Conservation (phyloP, 495 filamentous ascomycete genomes). For the Wilcoxina mikolae region DNA sequence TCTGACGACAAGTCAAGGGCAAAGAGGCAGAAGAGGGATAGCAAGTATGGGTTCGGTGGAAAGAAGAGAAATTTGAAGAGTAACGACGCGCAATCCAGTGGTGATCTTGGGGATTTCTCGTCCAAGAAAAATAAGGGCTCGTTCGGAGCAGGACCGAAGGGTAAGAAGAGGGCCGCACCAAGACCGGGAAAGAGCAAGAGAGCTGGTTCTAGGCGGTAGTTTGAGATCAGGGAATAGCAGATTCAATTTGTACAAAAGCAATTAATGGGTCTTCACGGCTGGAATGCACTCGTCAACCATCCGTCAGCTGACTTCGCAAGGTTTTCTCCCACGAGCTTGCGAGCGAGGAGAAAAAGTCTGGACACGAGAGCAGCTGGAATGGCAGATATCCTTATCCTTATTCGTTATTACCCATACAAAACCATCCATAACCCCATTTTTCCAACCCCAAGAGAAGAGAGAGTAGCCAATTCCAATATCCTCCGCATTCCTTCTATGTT, state of each 20-base stretch:
- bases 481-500: constrained; percentile 2
- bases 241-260: constrained; percentile 9
- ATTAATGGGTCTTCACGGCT: neutral
- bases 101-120: constrained; percentile 65
- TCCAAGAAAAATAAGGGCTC: constrained; percentile 66
- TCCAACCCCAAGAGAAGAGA: neutral
- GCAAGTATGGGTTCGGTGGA: constrained; percentile 85
- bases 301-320: too few relatives aligned
- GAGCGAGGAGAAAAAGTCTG: too few relatives aligned
- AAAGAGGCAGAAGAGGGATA: constrained; percentile 85
- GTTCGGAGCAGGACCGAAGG: constrained; percentile 31
- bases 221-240: neutral
- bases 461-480: neutral
- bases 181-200: constrained; percentile 54
- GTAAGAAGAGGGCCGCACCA: constrained; percentile 19
- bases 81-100: constrained; percentile 62
- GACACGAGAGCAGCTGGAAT: too few relatives aligned
- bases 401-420: neutral
- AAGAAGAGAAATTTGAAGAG: constrained; percentile 86
- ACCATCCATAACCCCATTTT: neutral
- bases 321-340: too few relatives aligned
- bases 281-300: neutral
- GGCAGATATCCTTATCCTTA: too few relatives aligned
- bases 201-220: constrained; percentile 21
- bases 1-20: constrained; percentile 35